These are phyloP conservation scores for Nitzschia sp. DNA, from an alignment of 108 stramenopile species.

Conservation along the genomic window DNA sequence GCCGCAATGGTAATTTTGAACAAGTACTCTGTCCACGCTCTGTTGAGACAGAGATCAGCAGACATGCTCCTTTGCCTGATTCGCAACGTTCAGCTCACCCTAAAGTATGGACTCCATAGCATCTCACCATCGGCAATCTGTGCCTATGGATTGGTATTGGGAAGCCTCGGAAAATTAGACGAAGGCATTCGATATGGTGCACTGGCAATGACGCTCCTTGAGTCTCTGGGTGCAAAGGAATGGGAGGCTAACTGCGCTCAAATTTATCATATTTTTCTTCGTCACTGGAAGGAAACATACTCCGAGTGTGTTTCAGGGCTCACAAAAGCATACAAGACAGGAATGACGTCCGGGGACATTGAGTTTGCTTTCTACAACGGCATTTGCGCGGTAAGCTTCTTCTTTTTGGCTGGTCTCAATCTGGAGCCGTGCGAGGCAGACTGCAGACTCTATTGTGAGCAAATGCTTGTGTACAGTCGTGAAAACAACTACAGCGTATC, in stretches of 20 bases:
- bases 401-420: not conserved
- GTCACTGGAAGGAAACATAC: not conserved
- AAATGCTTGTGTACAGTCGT: not conserved
- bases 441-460: not conserved
- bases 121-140: not conserved
- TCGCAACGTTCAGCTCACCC: not conserved
- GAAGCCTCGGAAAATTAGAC: not conserved
- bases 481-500: not conserved
- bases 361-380: slow-evolving; percentile 17
- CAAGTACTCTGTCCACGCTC: not conserved
- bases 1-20: not conserved
- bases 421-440: not conserved
- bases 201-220: not conserved
- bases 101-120: not conserved
- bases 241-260: not conserved
- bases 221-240: not conserved
- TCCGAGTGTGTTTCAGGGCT: not conserved
- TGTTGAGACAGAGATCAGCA: not conserved
- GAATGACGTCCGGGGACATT: slow-evolving; percentile 21
- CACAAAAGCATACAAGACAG: not conserved
- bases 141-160: not conserved
- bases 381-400: not conserved
- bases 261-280: not conserved
- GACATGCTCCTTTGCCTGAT: not conserved
- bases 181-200: not conserved